Evolutionary conservation across 257 asterid genomes (phyloP).

Genomic region (Petrea volubilis): DNA sequence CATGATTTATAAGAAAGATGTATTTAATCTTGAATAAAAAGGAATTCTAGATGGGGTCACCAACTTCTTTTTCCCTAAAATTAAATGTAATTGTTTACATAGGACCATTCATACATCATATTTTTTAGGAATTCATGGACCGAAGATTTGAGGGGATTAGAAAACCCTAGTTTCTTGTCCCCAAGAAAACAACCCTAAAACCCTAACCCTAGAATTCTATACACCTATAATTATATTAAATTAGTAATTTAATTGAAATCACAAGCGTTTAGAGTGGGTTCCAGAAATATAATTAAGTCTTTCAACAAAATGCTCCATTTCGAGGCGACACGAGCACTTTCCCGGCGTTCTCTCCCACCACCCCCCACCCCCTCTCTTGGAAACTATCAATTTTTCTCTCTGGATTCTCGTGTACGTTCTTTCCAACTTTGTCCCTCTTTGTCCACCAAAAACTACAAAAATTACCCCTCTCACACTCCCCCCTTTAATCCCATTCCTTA

Average conservation of each 20-base stretch:
- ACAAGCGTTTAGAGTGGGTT: conserved; percentile 16
- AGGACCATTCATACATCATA: too few relatives aligned
- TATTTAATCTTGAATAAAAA: too few relatives aligned
- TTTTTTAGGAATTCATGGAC: conserved; percentile 2
- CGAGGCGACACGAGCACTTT: conserved; percentile 90
- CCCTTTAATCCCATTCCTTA: neutral
- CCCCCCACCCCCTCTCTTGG: conserved; percentile 26
- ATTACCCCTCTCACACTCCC: neutral
- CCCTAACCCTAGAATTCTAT: conserved; percentile 23
- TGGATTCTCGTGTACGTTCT: conserved; percentile 38
- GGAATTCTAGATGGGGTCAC: too few relatives aligned
- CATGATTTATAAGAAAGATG: too few relatives aligned
- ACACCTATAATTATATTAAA: neutral
- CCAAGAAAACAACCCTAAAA: conserved; percentile 32
- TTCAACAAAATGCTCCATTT: conserved; percentile 37
- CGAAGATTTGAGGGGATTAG: neutral
- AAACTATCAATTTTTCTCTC: conserved; percentile 36
- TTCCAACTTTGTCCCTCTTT: conserved; percentile 38
- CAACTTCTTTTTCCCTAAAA: too few relatives aligned
- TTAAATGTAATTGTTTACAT: too few relatives aligned
- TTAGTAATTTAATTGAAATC: neutral
- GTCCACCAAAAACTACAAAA: conserved; percentile 32
- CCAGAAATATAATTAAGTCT: conserved; percentile 19
- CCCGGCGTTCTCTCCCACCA: conserved; percentile 75
- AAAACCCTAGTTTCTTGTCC: conserved; percentile 29